Percentiles rank a stretch among this genome's conserved stretches.
Evolutionary conservation across 306 rosid species (phyloP).

Genomic region (Vigna hirtella): DNA sequence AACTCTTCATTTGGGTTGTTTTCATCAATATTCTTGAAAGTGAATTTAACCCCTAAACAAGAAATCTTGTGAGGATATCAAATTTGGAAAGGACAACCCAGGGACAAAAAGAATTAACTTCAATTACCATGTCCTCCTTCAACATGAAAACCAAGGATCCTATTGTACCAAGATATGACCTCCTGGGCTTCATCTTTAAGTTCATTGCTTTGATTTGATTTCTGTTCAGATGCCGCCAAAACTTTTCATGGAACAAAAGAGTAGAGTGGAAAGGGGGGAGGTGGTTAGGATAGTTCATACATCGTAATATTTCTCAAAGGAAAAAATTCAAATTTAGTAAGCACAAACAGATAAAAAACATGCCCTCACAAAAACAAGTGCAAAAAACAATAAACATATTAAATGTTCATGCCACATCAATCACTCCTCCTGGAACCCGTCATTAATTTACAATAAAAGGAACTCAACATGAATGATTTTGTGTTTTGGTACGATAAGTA

Average conservation of each 20-base stretch:
- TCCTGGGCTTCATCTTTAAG: constrained; percentile 56
- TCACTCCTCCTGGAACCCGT: not conserved
- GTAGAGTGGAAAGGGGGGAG: not conserved
- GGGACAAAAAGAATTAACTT: constrained; percentile 35
- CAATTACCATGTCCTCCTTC: constrained; percentile 81
- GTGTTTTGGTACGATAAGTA: not conserved
- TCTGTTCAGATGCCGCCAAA: constrained; percentile 62
- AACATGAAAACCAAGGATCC: constrained; percentile 67
- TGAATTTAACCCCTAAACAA: constrained; percentile 67
- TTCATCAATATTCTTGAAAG: constrained; percentile 61
- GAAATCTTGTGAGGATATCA: constrained; percentile 26
- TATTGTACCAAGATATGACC: constrained; percentile 77
- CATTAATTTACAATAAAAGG: not conserved
- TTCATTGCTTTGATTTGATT: constrained; percentile 41
- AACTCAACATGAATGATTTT: not conserved
- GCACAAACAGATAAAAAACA: not conserved
- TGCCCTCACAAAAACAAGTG: not conserved
- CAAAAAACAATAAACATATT: not conserved
- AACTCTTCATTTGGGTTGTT: constrained; percentile 62
- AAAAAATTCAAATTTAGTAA: not conserved
- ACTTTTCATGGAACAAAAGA: constrained; percentile 17
- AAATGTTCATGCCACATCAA: not conserved
- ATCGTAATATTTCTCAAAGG: not conserved
- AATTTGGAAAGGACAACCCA: not conserved
- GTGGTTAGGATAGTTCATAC: constrained; percentile 10